Evolutionary conservation across 768 basidiomycete genomes (phyloP), one percentile per base, ranked within the genome.

Genomic region (Dentipellis sp.): DNA sequence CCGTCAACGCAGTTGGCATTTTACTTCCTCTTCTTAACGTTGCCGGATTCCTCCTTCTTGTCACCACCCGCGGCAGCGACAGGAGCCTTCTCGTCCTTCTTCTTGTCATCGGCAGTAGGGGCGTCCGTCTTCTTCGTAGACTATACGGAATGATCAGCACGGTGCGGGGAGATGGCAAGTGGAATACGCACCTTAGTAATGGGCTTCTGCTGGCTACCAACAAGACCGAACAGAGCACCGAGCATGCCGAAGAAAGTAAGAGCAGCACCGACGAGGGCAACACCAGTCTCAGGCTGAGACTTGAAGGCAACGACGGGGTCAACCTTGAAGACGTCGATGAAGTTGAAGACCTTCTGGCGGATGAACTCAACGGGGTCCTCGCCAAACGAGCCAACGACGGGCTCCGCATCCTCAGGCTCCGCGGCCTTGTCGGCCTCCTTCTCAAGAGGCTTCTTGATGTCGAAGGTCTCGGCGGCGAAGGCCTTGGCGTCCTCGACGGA

Each of bases 171-270:
- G 17, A 56, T 19, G 4, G 17, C 22, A 19, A n/a, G 2, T 50
- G 51, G 8, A 50, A 19, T 34, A 65, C 73, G 45, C 61, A 86
- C 85, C 77, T 85, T 86, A 60, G 86, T 82, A 59, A 84, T 77
- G 34, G 90, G 83, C 67, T 87, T 83, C 68, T 84, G 80, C 50
- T 78, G 75, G 52, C 79, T 78, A 60, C 91, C 88, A 68, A 93
- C 79, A 64, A 94, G 74, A 55, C 91, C 84, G 59, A 91, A 80
- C 66, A 92, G 74, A 39, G 80, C 79, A 61, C 85, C 89, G 61
- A 98, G 69, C 83, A 97, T 84, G 50, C 88, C 88, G 66, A 97
- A 80, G 62, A 97, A 68, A 42, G 89, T 91, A 64, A 95, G 77
- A 49, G 89, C 60, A 50, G 81, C 83, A 59, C 82, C 86, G 58